Evolutionary conservation across 2,329 filamentous ascomycete genomes (phyloP).

Genomic region (Fonsecaea pugnacius): DNA sequence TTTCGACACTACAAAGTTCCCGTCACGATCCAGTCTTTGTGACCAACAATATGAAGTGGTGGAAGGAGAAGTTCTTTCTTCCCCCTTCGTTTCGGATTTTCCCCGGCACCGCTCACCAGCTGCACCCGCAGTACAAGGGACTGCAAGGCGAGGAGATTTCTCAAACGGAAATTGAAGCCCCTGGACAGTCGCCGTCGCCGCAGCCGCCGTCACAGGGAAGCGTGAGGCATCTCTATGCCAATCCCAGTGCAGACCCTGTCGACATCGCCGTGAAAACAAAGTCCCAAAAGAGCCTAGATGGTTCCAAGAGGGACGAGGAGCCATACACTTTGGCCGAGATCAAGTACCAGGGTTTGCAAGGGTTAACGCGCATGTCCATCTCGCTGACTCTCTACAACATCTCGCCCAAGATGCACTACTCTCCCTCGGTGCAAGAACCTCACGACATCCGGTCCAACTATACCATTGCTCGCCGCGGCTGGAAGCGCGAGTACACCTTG

Average conservation of each 20-base stretch:
- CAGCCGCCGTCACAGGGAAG: slow-evolving; percentile 8
- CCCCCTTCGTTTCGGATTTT: slow-evolving; percentile 28
- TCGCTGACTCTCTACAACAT: slow-evolving; percentile 28
- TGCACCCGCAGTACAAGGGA: neutral
- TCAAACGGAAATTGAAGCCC: slow-evolving; percentile 5
- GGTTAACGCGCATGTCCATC: slow-evolving; percentile 19
- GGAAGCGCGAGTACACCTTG: slow-evolving; percentile 23
- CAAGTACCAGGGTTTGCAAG: slow-evolving; percentile 28
- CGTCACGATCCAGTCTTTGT: slow-evolving; percentile 13
- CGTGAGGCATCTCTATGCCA: neutral
- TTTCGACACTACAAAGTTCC: slow-evolving; percentile 3
- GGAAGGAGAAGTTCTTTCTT: slow-evolving; percentile 25
- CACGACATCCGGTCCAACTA: slow-evolving; percentile 8
- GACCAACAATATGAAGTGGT: slow-evolving; percentile 32
- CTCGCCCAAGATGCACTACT: slow-evolving; percentile 25
- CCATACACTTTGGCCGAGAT: slow-evolving; percentile 26
- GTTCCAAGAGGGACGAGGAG: slow-evolving; percentile 8
- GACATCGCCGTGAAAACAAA: neutral
- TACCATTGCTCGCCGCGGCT: slow-evolving; percentile 17
- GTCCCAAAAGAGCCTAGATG: neutral
- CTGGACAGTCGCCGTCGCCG: neutral
- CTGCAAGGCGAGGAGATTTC: neutral
- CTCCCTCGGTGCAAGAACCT: neutral
- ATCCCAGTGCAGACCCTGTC: neutral
- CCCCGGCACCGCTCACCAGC: neutral